Conservation (phyloP, 2,329 filamentous ascomycete species). For the Nemania bipapillata region DNA sequence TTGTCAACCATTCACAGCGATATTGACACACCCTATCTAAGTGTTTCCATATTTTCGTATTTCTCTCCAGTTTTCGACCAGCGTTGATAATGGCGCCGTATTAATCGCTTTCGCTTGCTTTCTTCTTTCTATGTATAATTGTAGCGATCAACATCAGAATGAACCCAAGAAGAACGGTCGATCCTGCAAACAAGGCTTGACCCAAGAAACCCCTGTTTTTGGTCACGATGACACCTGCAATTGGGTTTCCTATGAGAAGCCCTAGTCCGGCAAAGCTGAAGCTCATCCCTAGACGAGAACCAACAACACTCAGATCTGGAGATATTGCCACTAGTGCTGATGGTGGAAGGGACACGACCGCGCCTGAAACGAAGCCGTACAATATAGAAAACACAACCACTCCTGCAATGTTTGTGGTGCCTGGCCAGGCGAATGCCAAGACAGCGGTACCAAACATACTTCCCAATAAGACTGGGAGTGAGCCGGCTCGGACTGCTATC, state of each 20-base stretch:
- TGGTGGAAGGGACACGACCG: conserved; percentile 57
- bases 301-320: conserved; percentile 54
- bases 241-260: conserved; percentile 54
- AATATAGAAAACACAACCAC: conserved; percentile 57
- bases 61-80: too few species aligned
- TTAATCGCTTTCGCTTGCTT: too few species aligned
- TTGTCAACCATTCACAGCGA: too few species aligned
- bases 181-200: conserved; percentile 49
- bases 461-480: too few species aligned
- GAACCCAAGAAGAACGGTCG: conserved; percentile 44
- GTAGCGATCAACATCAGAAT: too few species aligned
- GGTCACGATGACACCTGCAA: conserved; percentile 54
- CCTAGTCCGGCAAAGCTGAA: conserved; percentile 53
- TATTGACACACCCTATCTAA: too few species aligned
- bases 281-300: conserved; percentile 60
- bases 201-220: conserved; percentile 46
- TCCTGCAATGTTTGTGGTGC: conserved; percentile 52
- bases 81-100: too few species aligned
- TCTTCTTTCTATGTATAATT: too few species aligned
- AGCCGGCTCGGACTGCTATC: conserved; percentile 58
- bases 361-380: conserved; percentile 61
- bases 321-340: conserved; percentile 58
- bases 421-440: conserved; percentile 55
- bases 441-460: conserved; percentile 54
- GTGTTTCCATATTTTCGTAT: too few species aligned